Conservation (phyloP, 208 protist species). For the Leishmania amazonensis region DNA sequence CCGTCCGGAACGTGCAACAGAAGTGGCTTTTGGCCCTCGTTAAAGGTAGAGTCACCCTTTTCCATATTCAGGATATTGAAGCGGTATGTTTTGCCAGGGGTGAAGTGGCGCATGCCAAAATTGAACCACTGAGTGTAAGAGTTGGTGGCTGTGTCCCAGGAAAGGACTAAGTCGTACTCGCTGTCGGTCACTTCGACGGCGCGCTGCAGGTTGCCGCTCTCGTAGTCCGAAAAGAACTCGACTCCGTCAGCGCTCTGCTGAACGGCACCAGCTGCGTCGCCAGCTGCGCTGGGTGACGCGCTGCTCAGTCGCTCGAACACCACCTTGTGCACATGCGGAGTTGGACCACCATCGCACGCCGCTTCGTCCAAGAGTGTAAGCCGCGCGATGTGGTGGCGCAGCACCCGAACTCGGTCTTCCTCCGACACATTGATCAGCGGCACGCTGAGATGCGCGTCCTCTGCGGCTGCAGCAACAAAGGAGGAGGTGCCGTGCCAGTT, state of each 20-base stretch:
- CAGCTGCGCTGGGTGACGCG: neutral
- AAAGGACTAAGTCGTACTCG: constrained; percentile 96
- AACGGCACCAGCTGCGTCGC: neutral
- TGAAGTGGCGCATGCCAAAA: constrained; percentile 85
- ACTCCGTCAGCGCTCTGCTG: constrained; percentile 34
- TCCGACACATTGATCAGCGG: constrained; percentile 40
- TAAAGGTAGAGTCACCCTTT: constrained; percentile 94
- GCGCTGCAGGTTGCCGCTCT: constrained; percentile 94
- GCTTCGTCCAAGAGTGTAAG: constrained; percentile 35
- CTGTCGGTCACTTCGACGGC: constrained; percentile 80
- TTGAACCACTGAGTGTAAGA: constrained; percentile 98
- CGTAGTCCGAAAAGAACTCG: constrained; percentile 93
- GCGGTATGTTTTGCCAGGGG: constrained; percentile 75
- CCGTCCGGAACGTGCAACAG: constrained; percentile 75
- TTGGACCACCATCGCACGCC: constrained; percentile 41
- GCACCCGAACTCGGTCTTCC: constrained; percentile 41
- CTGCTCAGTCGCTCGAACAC: constrained; percentile 28
- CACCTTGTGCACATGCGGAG: constrained; percentile 32
- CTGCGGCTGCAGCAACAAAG: neutral
- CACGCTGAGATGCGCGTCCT: constrained; percentile 23
- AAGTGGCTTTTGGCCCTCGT: constrained; percentile 94
- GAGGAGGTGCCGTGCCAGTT: constrained; percentile 19
- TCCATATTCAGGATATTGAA: constrained; percentile 98
- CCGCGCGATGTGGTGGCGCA: constrained; percentile 67
- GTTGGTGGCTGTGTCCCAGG: constrained; percentile 93